These are phyloP conservation scores for Stachybotrys chlorohalonatus DNA, from an alignment of 2,329 filamentous ascomycete genomes.

Conservation along the genomic window DNA sequence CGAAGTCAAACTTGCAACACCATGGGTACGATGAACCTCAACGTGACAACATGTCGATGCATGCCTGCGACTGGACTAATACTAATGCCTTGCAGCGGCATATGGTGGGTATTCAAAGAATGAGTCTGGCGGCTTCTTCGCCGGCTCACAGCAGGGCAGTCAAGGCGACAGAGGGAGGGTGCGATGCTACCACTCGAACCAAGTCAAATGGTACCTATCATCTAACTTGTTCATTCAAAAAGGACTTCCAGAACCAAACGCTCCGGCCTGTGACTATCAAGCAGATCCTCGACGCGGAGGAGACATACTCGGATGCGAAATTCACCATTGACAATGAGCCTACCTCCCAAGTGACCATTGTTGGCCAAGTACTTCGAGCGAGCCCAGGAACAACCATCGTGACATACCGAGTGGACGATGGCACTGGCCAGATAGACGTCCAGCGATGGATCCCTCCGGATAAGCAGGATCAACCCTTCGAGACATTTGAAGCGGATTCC, in stretches of 20 bases:
- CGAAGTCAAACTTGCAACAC: constrained; percentile 1
- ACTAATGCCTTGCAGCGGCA: constrained; percentile 25
- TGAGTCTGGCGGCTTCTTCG: constrained; percentile 54
- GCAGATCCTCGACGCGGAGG: constrained; percentile 76
- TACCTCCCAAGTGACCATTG: constrained; percentile 65
- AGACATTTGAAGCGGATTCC: constrained; percentile 58
- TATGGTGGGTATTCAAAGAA: constrained; percentile 43
- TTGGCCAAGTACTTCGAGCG: constrained; percentile 85
- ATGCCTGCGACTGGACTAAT: constrained; percentile 2
- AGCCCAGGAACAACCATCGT: constrained; percentile 82
- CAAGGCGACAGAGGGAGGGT: constrained; percentile 39
- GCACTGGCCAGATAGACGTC: constrained; percentile 84
- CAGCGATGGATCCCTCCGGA: constrained; percentile 75
- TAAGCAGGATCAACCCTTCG: constrained; percentile 35
- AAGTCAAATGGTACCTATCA: neutral
- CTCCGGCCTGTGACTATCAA: constrained; percentile 93
- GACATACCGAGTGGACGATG: constrained; percentile 90
- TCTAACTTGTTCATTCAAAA: neutral
- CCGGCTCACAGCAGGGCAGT: constrained; percentile 50
- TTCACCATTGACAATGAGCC: constrained; percentile 76
- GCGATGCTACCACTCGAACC: constrained; percentile 3
- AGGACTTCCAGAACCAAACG: constrained; percentile 57
- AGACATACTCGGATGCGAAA: constrained; percentile 61
- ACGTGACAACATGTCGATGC: too few relatives aligned
- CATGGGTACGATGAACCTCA: constrained; percentile 22